Conservation (phyloP, 2,329 filamentous ascomycete genomes). For the Fusarium protoensiforme region DNA sequence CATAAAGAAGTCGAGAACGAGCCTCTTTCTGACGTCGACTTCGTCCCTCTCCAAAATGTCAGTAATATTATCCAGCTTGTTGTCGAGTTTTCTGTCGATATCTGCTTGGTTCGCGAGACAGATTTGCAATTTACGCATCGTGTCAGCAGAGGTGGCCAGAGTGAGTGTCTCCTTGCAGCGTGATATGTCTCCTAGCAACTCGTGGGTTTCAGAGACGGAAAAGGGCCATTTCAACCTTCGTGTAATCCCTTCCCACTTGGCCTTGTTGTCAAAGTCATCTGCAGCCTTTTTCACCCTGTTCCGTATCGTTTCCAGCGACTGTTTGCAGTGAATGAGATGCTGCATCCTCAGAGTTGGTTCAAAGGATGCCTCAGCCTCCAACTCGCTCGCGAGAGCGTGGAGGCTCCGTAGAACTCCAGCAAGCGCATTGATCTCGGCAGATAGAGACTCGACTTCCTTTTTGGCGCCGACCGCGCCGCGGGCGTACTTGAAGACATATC, state of each 20-base stretch:
- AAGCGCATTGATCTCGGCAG: conserved; percentile 2
- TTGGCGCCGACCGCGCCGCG: background rate
- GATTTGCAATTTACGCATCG: conserved; percentile 16
- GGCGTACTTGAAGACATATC: conserved; percentile 4
- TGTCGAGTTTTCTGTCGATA: background rate
- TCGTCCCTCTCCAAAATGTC: background rate
- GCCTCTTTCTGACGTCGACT: background rate
- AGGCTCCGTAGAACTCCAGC: background rate
- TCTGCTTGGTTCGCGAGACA: background rate
- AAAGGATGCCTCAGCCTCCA: conserved; percentile 3
- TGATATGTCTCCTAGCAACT: conserved; percentile 2
- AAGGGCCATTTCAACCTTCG: conserved; percentile 23
- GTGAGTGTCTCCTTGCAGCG: conserved; percentile 4
- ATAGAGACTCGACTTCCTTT: background rate
- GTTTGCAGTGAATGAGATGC: conserved; percentile 3
- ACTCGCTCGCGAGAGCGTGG: background rate
- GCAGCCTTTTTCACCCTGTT: background rate
- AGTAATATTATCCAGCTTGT: background rate
- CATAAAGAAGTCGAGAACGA: conserved; percentile 17
- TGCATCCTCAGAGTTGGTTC: background rate
- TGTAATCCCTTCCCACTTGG: background rate
- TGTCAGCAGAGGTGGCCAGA: conserved; percentile 2
- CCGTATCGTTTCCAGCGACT: background rate
- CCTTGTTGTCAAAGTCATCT: background rate
- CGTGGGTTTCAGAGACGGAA: conserved; percentile 9